These are phyloP conservation scores for Torulaspora indica DNA, from an alignment of 805 yeast species.

Conservation along the genomic window DNA sequence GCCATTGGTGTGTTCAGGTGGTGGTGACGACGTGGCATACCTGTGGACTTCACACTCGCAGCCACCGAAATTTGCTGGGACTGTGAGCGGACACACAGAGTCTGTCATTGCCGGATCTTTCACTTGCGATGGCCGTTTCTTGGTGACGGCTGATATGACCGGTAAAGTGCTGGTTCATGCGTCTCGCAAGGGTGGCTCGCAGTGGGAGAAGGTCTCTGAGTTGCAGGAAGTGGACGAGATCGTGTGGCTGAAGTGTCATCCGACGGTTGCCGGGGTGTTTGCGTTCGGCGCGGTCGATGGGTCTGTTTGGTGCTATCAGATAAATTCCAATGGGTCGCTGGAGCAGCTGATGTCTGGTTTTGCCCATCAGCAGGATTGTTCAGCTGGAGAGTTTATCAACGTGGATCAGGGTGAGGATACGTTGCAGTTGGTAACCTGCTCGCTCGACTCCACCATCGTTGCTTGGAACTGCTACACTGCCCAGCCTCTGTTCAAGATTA, in stretches of 20 bases:
- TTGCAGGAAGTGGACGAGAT: conserved; percentile 89
- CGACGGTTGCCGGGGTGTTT: conserved; percentile 62
- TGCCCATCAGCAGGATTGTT: conserved; percentile 75
- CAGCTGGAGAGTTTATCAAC: conserved; percentile 71
- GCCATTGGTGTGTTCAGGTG: conserved; percentile 88
- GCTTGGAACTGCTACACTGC: conserved; percentile 87
- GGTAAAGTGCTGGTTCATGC: conserved; percentile 76
- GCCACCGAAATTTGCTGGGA: conserved; percentile 76
- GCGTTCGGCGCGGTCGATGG: conserved; percentile 94
- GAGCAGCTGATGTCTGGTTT: conserved; percentile 75
- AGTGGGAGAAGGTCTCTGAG: conserved; percentile 67
- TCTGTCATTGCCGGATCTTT: conserved; percentile 82
- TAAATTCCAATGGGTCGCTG: conserved; percentile 50
- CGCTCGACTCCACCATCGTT: conserved; percentile 82
- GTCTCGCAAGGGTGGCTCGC: conserved; percentile 70
- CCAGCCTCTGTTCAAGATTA: conserved; percentile 61
- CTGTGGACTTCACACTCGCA: conserved; percentile 88
- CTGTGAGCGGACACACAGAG: conserved; percentile 78
- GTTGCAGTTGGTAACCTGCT: conserved; percentile 63
- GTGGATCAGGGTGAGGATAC: conserved; percentile 50
- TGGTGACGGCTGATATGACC: conserved; percentile 91
- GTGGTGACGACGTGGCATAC: conserved; percentile 86
- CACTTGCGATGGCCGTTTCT: conserved; percentile 72
- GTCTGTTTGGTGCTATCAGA: conserved; percentile 86
- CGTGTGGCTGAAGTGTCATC: conserved; percentile 78